phyloP scores from a whole-genome alignment of 2,329 filamentous ascomycete genomes.

The Tolypocladium ovalisporum region DNA sequence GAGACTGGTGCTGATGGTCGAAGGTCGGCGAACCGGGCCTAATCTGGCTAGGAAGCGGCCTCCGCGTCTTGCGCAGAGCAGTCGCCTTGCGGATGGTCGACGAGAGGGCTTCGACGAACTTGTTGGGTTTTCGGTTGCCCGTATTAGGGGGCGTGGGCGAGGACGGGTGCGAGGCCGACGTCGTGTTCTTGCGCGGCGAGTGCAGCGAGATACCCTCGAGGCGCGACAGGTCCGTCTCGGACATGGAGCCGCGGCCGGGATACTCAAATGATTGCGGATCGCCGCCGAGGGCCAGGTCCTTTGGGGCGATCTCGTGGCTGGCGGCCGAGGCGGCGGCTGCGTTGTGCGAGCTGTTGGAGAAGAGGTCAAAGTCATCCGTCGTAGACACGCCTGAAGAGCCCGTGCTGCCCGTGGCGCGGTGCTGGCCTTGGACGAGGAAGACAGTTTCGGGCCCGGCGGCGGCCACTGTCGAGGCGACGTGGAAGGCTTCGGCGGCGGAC shows the following conservation, averaged over 20 bases:
- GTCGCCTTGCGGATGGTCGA: slow-evolving; percentile 29
- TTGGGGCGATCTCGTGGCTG: slow-evolving; percentile 19
- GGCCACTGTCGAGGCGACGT: slow-evolving; percentile 11
- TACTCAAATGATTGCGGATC: slow-evolving; percentile 9
- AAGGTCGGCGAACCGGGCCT: slow-evolving; percentile 20
- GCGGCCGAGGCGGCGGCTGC: slow-evolving; percentile 12
- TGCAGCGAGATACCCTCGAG: slow-evolving; percentile 36
- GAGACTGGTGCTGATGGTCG: slow-evolving; percentile 14
- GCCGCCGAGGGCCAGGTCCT: slow-evolving; percentile 12
- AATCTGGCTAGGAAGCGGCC: slow-evolving; percentile 7
- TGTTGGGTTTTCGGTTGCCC: slow-evolving; percentile 22
- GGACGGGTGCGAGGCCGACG: slow-evolving; percentile 17
- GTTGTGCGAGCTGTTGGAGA: slow-evolving; percentile 21
- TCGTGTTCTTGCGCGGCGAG: slow-evolving; percentile 18
- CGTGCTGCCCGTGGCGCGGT: slow-evolving; percentile 14
- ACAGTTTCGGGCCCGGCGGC: slow-evolving; percentile 15
- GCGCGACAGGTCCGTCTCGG: slow-evolving; percentile 34
- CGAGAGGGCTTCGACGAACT: slow-evolving; percentile 28
- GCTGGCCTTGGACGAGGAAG: slow-evolving; percentile 11
- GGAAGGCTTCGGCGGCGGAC: slow-evolving; percentile 9
- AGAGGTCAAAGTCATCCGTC: slow-evolving; percentile 24
- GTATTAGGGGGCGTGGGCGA: slow-evolving; percentile 21
- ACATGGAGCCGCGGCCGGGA: slow-evolving; percentile 28
- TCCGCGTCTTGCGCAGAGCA: slow-evolving; percentile 19
- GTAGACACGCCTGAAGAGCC: slow-evolving; percentile 24